Conservation (phyloP, 2,329 filamentous ascomycete species). For the Plectosphaerella cucumerina region DNA sequence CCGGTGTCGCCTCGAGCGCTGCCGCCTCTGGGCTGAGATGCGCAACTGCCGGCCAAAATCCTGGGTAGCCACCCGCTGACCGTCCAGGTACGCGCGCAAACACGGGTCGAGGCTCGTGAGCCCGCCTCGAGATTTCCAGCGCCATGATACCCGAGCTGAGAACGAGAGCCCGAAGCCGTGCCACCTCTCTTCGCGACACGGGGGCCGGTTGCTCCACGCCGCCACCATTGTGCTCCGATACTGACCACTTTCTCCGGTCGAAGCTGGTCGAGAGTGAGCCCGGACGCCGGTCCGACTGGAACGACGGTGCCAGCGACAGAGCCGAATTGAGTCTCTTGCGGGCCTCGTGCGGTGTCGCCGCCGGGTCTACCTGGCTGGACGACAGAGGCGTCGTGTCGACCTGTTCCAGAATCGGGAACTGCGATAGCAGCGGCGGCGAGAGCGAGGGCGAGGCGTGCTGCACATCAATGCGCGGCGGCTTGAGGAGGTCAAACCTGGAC, state of each 20-base stretch:
- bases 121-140: constrained; percentile 68
- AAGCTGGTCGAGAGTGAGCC: constrained; percentile 13
- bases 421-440: constrained; percentile 20
- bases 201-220: constrained; percentile 27
- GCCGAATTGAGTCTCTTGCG: constrained; percentile 31
- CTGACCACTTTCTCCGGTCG: constrained; percentile 44
- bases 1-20: constrained; percentile 25
- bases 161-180: constrained; percentile 1
- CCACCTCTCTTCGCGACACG: constrained; percentile 60
- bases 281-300: constrained; percentile 12
- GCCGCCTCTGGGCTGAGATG: constrained; percentile 31
- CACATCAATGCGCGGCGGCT: constrained; percentile 45
- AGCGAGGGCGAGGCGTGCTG: constrained; percentile 34
- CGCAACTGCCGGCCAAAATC: constrained; percentile 39
- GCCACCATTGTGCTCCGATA: constrained; percentile 34
- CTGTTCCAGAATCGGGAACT: too few relatives aligned
- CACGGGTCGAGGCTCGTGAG: constrained; percentile 39
- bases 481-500: constrained; percentile 42
- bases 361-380: neutral
- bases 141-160: constrained; percentile 82
- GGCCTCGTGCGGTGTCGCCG: constrained; percentile 17
- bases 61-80: constrained; percentile 12
- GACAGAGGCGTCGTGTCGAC: too few relatives aligned
- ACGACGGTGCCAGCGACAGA: constrained; percentile 18
- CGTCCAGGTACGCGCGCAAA: constrained; percentile 12